A percentile compares a stretch with the other conserved stretches of the same genome.
Conservation (phyloP, 495 filamentous ascomycete genomes). For the Talaromyces nanjingensis region DNA sequence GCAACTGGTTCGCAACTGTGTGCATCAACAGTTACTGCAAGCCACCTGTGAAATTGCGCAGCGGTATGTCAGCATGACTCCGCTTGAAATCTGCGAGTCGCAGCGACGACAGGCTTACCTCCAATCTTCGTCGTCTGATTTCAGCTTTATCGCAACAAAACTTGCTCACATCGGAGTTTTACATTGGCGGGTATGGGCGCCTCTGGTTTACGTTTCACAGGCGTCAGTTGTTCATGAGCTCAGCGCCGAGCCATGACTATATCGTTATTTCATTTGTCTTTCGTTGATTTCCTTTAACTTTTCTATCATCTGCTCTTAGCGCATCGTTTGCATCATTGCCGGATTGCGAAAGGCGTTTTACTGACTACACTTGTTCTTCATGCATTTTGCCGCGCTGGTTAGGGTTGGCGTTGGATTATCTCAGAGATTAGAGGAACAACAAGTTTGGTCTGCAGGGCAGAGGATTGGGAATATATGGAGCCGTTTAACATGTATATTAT, state of each 20-base stretch:
- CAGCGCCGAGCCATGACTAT: background rate
- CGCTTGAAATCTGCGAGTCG: slow-evolving; percentile 39
- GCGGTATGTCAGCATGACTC: slow-evolving; percentile 35
- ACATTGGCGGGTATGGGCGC: slow-evolving; percentile 84
- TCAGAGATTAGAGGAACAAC: background rate
- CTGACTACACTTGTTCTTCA: background rate
- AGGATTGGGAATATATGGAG: background rate
- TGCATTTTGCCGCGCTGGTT: slow-evolving; percentile 4
- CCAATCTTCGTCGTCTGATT: slow-evolving; percentile 19
- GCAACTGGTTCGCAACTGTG: slow-evolving; percentile 24
- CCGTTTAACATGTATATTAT: slow-evolving; percentile 2
- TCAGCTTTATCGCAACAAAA: slow-evolving; percentile 63
- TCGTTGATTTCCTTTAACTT: slow-evolving; percentile 3
- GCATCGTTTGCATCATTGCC: slow-evolving; percentile 5
- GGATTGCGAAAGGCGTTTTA: background rate
- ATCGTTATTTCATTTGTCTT: background rate
- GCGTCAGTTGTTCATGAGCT: background rate
- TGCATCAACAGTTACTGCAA: slow-evolving; percentile 29
- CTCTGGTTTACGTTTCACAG: slow-evolving; percentile 50
- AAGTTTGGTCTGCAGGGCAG: background rate
- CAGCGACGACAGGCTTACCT: slow-evolving; percentile 23
- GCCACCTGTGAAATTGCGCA: slow-evolving; percentile 27
- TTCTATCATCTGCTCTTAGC: slow-evolving; percentile 1
- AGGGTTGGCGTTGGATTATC: background rate
- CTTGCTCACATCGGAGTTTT: slow-evolving; percentile 73